phyloP scores from a whole-genome alignment of 305 asterid genomes.

The Rubia tinctorum region DNA sequence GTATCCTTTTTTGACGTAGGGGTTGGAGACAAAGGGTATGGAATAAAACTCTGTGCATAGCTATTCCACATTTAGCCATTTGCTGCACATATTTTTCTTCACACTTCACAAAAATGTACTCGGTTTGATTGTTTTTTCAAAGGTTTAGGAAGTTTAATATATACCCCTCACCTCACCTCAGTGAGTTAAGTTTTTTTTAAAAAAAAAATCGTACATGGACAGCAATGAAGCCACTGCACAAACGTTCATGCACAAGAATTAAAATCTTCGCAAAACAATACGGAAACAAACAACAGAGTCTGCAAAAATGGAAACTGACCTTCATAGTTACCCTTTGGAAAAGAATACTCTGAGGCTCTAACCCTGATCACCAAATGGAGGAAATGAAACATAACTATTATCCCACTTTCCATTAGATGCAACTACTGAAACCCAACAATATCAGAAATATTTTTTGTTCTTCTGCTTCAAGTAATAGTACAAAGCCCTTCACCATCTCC shows the following conservation, averaged over 20 bases:
- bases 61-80: too few relatives aligned
- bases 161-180: too few relatives aligned
- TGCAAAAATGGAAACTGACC: conserved; percentile 38
- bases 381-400: conserved; percentile 35
- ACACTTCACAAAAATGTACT: too few relatives aligned
- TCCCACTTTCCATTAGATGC: conserved; percentile 26
- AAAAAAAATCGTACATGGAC: too few relatives aligned
- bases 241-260: conserved; percentile 16
- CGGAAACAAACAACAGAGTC: not conserved
- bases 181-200: too few relatives aligned
- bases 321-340: conserved; percentile 92
- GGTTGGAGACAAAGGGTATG: too few relatives aligned
- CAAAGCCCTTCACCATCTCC: too few relatives aligned
- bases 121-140: too few relatives aligned
- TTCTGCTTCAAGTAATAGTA: not conserved
- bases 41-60: too few relatives aligned
- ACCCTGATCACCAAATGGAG: conserved; percentile 28
- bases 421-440: conserved; percentile 14
- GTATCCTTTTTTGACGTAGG: too few relatives aligned
- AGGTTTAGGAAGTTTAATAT: too few relatives aligned
- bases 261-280: not conserved
- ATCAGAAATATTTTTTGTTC: conserved; percentile 11
- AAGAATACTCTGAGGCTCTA: conserved; percentile 53
- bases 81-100: too few relatives aligned
- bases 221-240: conserved; percentile 79